Percentiles rank a stretch among this genome's conserved stretches.
Conservation (phyloP, 805 yeast species). For the Wickerhamomyces strasburgensis region DNA sequence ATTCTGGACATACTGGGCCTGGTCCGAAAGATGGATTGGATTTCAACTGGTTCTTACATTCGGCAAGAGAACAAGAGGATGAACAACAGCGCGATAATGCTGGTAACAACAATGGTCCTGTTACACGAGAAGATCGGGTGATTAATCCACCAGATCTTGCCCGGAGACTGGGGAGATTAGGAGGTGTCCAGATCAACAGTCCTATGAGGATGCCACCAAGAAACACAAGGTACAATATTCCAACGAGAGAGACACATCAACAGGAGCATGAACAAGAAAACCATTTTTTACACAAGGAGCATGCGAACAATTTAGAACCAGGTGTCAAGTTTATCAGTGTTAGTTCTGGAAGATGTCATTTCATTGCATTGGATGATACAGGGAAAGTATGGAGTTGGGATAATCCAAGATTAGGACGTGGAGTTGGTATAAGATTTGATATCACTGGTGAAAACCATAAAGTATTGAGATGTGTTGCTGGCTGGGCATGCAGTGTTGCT, state of each 20-base stretch:
- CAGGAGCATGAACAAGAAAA: too few species aligned
- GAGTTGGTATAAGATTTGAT: conserved; percentile 39
- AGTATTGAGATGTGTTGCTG: conserved; percentile 50
- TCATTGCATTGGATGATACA: conserved; percentile 50
- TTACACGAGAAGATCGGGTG: background rate
- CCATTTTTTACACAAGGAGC: conserved; percentile 14
- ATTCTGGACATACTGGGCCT: conserved; percentile 35
- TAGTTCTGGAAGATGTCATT: conserved; percentile 61
- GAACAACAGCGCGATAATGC: background rate
- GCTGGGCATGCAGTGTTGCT: conserved; percentile 60
- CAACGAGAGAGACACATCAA: background rate
- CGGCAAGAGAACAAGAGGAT: conserved; percentile 1
- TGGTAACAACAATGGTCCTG: background rate
- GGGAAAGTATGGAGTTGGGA: conserved; percentile 63
- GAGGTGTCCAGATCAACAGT: background rate
- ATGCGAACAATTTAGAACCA: conserved; percentile 13
- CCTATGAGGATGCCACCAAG: background rate
- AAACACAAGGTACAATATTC: background rate
- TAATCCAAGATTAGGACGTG: conserved; percentile 30
- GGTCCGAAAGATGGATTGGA: conserved; percentile 35
- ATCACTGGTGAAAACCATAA: conserved; percentile 22
- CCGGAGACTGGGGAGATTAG: conserved; percentile 4
- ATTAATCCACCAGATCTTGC: background rate
- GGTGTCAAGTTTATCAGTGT: conserved; percentile 39
- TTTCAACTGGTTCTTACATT: conserved; percentile 19